Evolutionary conservation across 208 protist genomes (phyloP).

Genomic region (Acanthamoeba healyi): DNA sequence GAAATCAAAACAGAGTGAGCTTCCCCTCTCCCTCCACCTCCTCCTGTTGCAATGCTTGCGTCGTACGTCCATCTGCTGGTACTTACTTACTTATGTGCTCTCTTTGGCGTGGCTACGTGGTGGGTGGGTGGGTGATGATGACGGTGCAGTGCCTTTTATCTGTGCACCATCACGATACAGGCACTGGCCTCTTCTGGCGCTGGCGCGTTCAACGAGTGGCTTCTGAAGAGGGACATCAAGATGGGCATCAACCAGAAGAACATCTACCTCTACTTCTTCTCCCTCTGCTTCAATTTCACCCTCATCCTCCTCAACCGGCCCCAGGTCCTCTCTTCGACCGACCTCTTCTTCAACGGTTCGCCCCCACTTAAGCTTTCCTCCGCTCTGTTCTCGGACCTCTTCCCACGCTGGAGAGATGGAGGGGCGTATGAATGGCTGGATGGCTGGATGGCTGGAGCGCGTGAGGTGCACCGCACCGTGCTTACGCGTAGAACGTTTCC

Average conservation of each 20-base stretch:
- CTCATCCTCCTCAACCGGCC: slow-evolving; percentile 8
- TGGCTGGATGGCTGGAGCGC: no score
- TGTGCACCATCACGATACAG: slow-evolving; percentile 58
- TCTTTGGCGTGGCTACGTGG: background rate
- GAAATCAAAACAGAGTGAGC: background rate
- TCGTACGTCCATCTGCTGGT: background rate
- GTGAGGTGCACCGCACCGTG: no score
- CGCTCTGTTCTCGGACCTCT: background rate
- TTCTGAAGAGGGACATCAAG: slow-evolving; percentile 67
- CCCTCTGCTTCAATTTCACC: slow-evolving; percentile 44
- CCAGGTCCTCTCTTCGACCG: background rate
- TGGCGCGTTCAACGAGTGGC: slow-evolving; percentile 58
- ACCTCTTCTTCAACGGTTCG: slow-evolving; percentile 11
- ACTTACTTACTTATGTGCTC: background rate
- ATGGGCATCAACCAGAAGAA: slow-evolving; percentile 69
- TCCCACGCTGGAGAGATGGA: background rate
- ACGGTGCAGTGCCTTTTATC: background rate
- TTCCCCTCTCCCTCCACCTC: background rate
- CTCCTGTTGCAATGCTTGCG: background rate
- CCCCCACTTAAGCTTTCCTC: background rate
- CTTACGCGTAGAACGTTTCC: no score
- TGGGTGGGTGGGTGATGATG: no score
- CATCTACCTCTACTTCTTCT: slow-evolving; percentile 64
- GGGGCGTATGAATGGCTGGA: no score
- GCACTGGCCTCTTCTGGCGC: background rate